Base-by-base conservation (phyloP, 257 asterid species). In the Fraxinus quadrangulata region DNA sequence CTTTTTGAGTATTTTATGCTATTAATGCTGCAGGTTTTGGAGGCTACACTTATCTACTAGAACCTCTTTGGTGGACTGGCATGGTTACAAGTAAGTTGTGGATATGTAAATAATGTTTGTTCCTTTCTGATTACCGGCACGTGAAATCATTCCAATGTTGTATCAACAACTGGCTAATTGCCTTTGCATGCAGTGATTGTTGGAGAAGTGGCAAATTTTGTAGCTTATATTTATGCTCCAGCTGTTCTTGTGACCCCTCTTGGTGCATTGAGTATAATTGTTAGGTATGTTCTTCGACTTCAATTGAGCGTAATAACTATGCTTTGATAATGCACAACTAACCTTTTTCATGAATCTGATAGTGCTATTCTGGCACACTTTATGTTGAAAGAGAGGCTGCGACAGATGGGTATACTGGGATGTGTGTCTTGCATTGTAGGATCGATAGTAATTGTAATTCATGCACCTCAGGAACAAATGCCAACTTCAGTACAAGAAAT, bases 181-280 rank as follows among this genome's bases (percentile, higher is more conserved):
- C 82, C 70, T 75, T 31, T 78, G 14, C 21, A 49, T 37, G 78
- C 87, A 94, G 97, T 94, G 98, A 87, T 92, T 77, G 88, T 89
- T 31, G 97, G 97, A 26, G 98, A 94, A 75, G 85, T 83, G 6
- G 93, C 96, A 76, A 94, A 92, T 82, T 94, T 92, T 68, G 92
- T 94, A 76, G 97, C 98, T 39, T 94, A 94, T 85, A 87, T 94
- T 47, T 94, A 92, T 80, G 96, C 98, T 68, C 98, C 98, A 1
- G 97, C 98, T 67, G 94, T 94, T 87, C 92, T 94, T 49, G 98
- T 94, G 82, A 92, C 98, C 56, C 98, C 97, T 26, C 93, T 92
- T 73, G 98, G 98, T 80, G 98, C 96, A 37, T 87, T 90, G 78
- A 94, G 98, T 84, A 94, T 92, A 78, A 92, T 94, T 76, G 87